Conservation (phyloP, 2,329 filamentous ascomycete species). For the Zopfia rhizophila region DNA sequence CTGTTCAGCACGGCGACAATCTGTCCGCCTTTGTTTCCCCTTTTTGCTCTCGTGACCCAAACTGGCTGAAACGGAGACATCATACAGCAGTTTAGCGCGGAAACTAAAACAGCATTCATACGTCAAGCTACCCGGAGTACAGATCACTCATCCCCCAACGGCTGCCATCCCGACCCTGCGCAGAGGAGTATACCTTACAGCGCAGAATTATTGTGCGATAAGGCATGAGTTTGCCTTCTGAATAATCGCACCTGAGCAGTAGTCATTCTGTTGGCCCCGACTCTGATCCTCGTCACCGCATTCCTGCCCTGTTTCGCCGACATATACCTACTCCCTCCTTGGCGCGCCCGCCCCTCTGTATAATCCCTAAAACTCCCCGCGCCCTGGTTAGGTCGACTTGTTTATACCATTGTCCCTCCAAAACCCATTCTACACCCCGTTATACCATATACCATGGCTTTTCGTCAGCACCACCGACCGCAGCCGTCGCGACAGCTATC, state of each 20-base stretch:
- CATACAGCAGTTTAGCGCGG: slow-evolving; percentile 17
- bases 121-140: no score
- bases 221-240: slow-evolving; percentile 29
- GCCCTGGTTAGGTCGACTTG: slow-evolving; percentile 14
- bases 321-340: not conserved
- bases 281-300: slow-evolving; percentile 30
- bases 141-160: no score
- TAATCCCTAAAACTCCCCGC: slow-evolving; percentile 17
- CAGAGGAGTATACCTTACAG: no score
- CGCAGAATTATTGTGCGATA: no score
- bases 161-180: no score
- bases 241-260: slow-evolving; percentile 27
- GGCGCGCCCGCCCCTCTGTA: not conserved
- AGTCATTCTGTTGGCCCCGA: slow-evolving; percentile 16
- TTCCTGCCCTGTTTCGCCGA: slow-evolving; percentile 12
- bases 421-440: not conserved
- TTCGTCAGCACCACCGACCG: slow-evolving; percentile 51
- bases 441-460: slow-evolving; percentile 43
- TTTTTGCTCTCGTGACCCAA: slow-evolving; percentile 17
- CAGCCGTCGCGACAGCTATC: slow-evolving; percentile 47
- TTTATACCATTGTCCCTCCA: slow-evolving; percentile 2
- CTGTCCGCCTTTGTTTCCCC: slow-evolving; percentile 23
- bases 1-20: no score
- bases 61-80: slow-evolving; percentile 17
- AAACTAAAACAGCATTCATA: no score